Evolutionary conservation across 1,139 yeast genomes (phyloP).

Genomic region (Sugiyamaella neomexicana): DNA sequence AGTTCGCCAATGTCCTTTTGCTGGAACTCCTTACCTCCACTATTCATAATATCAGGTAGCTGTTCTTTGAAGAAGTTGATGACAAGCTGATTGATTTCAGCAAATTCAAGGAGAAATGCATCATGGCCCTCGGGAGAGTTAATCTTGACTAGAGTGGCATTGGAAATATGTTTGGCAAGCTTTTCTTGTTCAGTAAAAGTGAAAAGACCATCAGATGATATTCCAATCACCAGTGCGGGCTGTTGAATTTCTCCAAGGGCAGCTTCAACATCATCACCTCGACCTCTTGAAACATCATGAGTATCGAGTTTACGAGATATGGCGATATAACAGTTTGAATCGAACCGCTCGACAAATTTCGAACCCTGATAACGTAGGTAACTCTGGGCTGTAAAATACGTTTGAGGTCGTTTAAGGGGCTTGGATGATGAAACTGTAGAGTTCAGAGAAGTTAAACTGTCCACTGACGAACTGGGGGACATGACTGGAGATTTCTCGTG

Average conservation of each 20-base stretch:
- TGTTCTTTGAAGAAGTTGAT: conserved; percentile 59
- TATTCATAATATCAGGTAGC: conserved; percentile 56
- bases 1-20: conserved; percentile 51
- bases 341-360: conserved; percentile 85
- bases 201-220: conserved; percentile 88
- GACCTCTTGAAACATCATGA: conserved; percentile 85
- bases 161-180: conserved; percentile 72
- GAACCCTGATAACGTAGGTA: conserved; percentile 91
- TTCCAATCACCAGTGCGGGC: conserved; percentile 85
- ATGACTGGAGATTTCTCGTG: conserved; percentile 8
- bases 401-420: conserved; percentile 59
- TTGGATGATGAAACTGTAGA: neutral
- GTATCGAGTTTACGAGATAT: conserved; percentile 92
- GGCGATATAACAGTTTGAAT: conserved; percentile 93
- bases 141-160: conserved; percentile 65
- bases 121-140: conserved; percentile 98
- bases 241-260: conserved; percentile 60
- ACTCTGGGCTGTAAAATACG: conserved; percentile 92
- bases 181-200: conserved; percentile 89
- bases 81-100: conserved; percentile 71
- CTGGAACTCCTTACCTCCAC: conserved; percentile 51
- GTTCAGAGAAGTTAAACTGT: conserved; percentile 19
- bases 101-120: conserved; percentile 89
- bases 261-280: conserved; percentile 52
- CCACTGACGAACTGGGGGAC: conserved; percentile 26